phyloP scores from a whole-genome alignment of 2,329 filamentous ascomycete species.

The Dactylonectria macrodidyma region DNA sequence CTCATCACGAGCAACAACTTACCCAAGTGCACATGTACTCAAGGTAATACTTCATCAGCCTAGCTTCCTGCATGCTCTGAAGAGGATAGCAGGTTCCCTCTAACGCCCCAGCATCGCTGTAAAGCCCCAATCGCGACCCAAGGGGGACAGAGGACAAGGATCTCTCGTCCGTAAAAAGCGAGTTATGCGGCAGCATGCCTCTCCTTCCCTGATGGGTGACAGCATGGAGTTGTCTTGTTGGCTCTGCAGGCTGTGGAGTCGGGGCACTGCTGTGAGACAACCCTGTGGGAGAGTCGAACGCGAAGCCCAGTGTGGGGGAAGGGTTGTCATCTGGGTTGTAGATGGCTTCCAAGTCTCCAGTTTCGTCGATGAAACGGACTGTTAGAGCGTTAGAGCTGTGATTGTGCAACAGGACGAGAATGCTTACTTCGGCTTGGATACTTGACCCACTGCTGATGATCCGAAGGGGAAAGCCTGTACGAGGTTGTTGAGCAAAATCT shows the following conservation, averaged over 20 bases:
- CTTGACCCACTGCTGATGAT: conserved; percentile 33
- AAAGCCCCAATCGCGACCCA: conserved; percentile 28
- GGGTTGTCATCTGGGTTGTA: conserved; percentile 27
- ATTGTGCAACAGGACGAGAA: background rate
- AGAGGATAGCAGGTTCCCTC: conserved; percentile 38
- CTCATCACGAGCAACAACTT: conserved; percentile 8
- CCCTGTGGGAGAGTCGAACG: background rate
- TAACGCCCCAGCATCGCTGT: conserved; percentile 19
- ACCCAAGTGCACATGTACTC: conserved; percentile 51
- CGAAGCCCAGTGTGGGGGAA: background rate
- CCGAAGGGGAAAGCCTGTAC: conserved; percentile 15
- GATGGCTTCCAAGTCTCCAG: conserved; percentile 32
- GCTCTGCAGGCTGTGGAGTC: conserved; percentile 1
- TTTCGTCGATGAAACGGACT: conserved; percentile 40
- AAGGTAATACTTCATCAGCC: conserved; percentile 48
- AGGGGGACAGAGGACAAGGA: conserved; percentile 22
- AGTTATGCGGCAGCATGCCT: conserved; percentile 4
- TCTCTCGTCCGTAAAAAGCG: conserved; percentile 5
- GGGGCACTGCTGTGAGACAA: conserved; percentile 4
- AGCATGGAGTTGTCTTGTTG: background rate
- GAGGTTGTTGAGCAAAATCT: background rate
- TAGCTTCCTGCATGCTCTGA: conserved; percentile 39
- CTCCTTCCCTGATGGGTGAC: conserved; percentile 13
- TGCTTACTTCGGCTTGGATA: conserved; percentile 31
- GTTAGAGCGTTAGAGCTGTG: background rate